Base-by-base conservation (phyloP, 2,329 filamentous ascomycete genomes). In the Gremmenia infestans region DNA sequence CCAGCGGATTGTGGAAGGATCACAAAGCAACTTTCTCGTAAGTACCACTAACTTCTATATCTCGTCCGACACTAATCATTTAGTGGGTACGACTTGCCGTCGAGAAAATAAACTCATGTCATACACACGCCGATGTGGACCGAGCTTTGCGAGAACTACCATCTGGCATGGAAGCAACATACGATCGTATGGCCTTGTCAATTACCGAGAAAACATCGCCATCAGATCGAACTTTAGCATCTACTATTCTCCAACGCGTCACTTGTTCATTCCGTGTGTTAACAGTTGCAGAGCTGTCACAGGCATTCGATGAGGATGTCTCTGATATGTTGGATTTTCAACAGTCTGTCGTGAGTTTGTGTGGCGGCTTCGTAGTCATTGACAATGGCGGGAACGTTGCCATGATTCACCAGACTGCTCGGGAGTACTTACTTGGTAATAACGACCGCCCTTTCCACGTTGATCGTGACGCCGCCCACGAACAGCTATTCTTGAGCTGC, bases 121-220 rank as follows among this genome's bases (percentile, higher is more conserved):
- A 42, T 40, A 28, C 32, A 37, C 45, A 51, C 15, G 50, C 36
- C 17, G 52, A 54, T 17, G 40, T 49, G 25, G 32, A 55, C 9
- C 19, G 22, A 12, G 60, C 57, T 14, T 54, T 70, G 1, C 42
- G 61, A 9, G 52, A 65, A 9, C 54, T 70, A 5, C 69, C 68
- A 5, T 45, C 50, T 22, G 67, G 61, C 19, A 67, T 71, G 66
- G 62, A 63, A 37, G 51, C 55, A 14, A 54, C 70, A 49, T 71
- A 71, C 54, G 17, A 63, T 45, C 61, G 63, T 23, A 54, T 54
- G 45, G 36, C 52, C 5, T 68, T 71, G 64, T 58, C 61, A 9
- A 51, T 48, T 45, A 37, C 53, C 2, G 53, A 67, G 17, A 48
- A 52, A 28, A 54, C 43, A 23, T 46, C 46, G 4, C 42, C 54